These are phyloP conservation scores for Leishmania amazonensis DNA, from an alignment of 208 protist species.

Conservation along the genomic window DNA sequence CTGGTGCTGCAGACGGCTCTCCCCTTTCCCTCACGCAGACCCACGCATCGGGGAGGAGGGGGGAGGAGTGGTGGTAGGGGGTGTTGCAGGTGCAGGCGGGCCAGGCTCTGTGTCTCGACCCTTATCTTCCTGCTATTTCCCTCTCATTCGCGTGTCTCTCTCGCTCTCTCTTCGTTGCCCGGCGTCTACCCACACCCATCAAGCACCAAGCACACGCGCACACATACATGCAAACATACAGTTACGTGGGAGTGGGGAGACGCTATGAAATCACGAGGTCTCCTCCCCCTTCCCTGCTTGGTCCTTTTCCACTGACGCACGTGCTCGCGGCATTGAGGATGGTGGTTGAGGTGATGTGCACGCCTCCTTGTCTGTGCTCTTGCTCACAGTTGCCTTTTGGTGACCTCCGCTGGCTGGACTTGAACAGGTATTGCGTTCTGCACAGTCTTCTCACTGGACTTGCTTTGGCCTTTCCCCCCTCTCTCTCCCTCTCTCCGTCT, in stretches of 20 bases:
- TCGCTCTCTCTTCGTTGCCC: background rate
- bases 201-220: background rate
- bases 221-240: background rate
- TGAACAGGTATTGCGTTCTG: background rate
- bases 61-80: background rate
- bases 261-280: background rate
- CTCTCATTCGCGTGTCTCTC: background rate
- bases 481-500: background rate
- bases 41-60: background rate
- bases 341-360: background rate
- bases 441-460: background rate
- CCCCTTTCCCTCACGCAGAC: background rate
- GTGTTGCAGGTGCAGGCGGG: background rate
- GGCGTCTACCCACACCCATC: background rate
- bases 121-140: background rate
- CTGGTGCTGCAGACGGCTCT: background rate
- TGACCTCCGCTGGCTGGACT: background rate
- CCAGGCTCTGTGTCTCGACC: background rate
- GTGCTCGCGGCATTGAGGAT: background rate
- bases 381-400: background rate
- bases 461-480: background rate
- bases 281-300: background rate
- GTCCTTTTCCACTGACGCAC: background rate
- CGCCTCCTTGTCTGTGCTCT: background rate
- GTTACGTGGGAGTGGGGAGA: background rate